Base-by-base conservation (phyloP, 2,329 filamentous ascomycete genomes). In the Chaetomium olivaceum region DNA sequence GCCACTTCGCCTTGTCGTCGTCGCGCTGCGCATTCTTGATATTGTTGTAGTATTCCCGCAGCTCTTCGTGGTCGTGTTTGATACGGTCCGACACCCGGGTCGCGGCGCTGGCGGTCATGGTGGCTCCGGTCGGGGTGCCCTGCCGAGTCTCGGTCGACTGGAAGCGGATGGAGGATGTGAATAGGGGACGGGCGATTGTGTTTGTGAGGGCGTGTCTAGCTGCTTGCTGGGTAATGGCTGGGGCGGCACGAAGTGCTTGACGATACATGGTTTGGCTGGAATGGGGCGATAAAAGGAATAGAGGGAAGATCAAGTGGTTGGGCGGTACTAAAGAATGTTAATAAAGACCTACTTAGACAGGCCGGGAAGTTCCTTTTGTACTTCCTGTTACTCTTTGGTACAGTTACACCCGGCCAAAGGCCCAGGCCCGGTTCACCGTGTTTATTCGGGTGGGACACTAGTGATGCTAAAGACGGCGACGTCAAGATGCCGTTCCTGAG, bases 1-100 rank as follows among this genome's bases (percentile, higher is more conserved):
- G 77, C 66, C 76, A 82, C 23, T 76, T 76, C n/a, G 72, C 70
- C 69, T 78, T 74, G 7, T 79, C 74, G 31, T 81, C 77, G 4
- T 74, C 68, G 48, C 78, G 75, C 16, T 68, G 70, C 0, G 76
- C 68, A 31, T 73, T 72, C 52, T 79, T 68, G 57, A 83, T 79
- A 54, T 81, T 77, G 31, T 77, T 74, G 70, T 81, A 79, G 70
- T 79, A 81, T 1, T 64, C 36, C 54, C 70, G 52, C n/a, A 71
- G 67, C 63, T 73, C 70, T 7, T 23, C 39, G 68, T 80, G 79
- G 64, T 80, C 79, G 27, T 77, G 64, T 39, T 71, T 77, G 62
- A 81, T 77, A 33, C 70, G 71, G 54, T 79, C 75, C 12, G 75
- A 71, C 16, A 79, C 64, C 23, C 56, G 61, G 16, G 58, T 58